Conservation (phyloP, 345 rosid genomes). For the Lepidium africanum region DNA sequence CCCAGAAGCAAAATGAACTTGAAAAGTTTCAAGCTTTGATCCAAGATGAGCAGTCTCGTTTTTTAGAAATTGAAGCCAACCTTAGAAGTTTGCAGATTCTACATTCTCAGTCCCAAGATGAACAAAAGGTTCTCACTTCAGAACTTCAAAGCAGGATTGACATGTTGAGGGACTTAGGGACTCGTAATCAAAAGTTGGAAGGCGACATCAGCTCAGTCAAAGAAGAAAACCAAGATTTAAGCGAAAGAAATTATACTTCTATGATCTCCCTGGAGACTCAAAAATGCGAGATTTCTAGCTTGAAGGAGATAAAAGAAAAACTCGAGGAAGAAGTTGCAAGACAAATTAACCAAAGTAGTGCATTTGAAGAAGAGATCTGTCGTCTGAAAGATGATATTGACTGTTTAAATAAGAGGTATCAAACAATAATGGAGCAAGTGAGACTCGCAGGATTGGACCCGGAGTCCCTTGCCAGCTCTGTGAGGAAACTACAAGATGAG, state of each 20-base stretch:
- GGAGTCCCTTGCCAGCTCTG: conserved; percentile 40
- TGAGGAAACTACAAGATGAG: conserved; percentile 60
- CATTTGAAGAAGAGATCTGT: conserved; percentile 64
- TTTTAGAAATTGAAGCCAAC: conserved; percentile 51
- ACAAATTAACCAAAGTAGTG: conserved; percentile 46
- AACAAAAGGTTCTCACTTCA: conserved; percentile 54
- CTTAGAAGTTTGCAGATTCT: conserved; percentile 43
- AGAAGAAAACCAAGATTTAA: conserved; percentile 47
- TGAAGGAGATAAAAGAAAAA: conserved; percentile 58
- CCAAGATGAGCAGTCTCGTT: conserved; percentile 59
- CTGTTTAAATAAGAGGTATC: conserved; percentile 48
- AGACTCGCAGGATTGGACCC: conserved; percentile 56
- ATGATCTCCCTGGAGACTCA: conserved; percentile 35
- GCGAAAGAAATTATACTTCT: conserved; percentile 43
- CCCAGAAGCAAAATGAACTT: conserved; percentile 57
- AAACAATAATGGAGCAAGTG: conserved; percentile 52
- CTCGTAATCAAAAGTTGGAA: conserved; percentile 44
- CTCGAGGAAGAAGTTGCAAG: conserved; percentile 63
- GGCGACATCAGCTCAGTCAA: conserved; percentile 41
- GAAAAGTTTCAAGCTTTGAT: conserved; percentile 44
- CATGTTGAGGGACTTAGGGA: conserved; percentile 46
- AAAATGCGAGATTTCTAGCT: conserved; percentile 42
- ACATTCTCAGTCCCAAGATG: conserved; percentile 50
- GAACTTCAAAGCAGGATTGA: conserved; percentile 58
- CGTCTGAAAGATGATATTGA: conserved; percentile 64